These are phyloP conservation scores for Mortierella claussenii DNA, from an alignment of 192 early-diverging fungal genomes.

Conservation along the genomic window DNA sequence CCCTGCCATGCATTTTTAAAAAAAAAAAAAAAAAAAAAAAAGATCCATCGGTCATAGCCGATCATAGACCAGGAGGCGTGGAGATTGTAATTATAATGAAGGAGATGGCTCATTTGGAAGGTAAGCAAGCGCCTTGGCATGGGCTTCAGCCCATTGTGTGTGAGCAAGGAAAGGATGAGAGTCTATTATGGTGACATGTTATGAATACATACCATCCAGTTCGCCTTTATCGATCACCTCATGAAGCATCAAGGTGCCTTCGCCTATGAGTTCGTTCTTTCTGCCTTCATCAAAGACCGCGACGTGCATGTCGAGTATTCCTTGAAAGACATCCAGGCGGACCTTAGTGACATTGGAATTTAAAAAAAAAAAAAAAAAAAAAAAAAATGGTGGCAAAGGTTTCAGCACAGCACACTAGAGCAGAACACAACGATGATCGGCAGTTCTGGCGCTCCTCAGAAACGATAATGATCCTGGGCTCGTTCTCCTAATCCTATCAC, in stretches of 20 bases:
- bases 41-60: background rate
- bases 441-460: no score
- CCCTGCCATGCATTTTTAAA: no score
- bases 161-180: background rate
- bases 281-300: slow-evolving; percentile 35
- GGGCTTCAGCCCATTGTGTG: no score
- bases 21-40: background rate
- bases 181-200: no score
- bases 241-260: slow-evolving; percentile 33
- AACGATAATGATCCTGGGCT: no score
- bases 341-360: slow-evolving; percentile 1
- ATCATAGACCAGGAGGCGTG: background rate
- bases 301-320: slow-evolving; percentile 29
- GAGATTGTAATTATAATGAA: no score
- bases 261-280: slow-evolving; percentile 45
- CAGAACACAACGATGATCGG: no score
- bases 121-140: no score
- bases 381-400: no score
- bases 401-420: no score
- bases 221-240: slow-evolving; percentile 53
- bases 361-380: background rate
- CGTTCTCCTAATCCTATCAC: no score
- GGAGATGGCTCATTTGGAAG: no score
- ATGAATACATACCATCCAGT: slow-evolving; percentile 48
- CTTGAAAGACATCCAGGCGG: slow-evolving; percentile 45